Percentiles rank a stretch among this genome's conserved stretches.
phyloP scores from a whole-genome alignment of 306 rosid species.

The Malus sylvestris region DNA sequence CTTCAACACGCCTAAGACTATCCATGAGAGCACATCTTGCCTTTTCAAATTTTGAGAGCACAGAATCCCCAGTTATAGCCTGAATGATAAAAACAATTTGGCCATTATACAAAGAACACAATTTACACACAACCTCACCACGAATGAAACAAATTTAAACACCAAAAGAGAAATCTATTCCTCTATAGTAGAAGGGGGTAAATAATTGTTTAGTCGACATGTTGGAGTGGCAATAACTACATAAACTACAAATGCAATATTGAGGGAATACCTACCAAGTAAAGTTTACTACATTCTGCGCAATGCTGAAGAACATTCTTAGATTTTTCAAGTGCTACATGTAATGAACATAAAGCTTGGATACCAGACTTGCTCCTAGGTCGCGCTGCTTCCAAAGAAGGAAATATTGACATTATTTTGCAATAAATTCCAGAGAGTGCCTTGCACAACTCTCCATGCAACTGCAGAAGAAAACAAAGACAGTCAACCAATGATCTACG shows the following conservation, averaged over 20 bases:
- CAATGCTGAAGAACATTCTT: constrained; percentile 90
- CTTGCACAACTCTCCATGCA: constrained; percentile 97
- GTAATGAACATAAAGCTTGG: constrained; percentile 90
- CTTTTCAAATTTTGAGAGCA: constrained; percentile 78
- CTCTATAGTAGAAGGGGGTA: neutral
- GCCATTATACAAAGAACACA: neutral
- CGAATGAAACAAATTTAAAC: neutral
- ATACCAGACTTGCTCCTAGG: constrained; percentile 95
- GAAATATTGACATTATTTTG: constrained; percentile 73
- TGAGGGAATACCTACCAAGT: constrained; percentile 54
- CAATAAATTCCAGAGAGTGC: constrained; percentile 63
- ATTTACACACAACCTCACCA: neutral
- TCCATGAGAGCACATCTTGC: constrained; percentile 83
- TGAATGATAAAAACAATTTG: constrained; percentile 29
- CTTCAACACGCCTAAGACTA: constrained; percentile 78
- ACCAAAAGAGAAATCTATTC: neutral
- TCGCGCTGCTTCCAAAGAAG: constrained; percentile 92
- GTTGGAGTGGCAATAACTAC: neutral
- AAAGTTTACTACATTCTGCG: constrained; percentile 87
- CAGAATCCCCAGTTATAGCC: constrained; percentile 97
- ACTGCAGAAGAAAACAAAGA: constrained; percentile 38
- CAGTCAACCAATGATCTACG: neutral
- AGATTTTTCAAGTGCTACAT: constrained; percentile 83
- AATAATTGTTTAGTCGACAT: too few relatives aligned
- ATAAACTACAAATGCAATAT: neutral